phyloP scores from a whole-genome alignment of 2,329 filamentous ascomycete species.

The Ophiostoma sp. region DNA sequence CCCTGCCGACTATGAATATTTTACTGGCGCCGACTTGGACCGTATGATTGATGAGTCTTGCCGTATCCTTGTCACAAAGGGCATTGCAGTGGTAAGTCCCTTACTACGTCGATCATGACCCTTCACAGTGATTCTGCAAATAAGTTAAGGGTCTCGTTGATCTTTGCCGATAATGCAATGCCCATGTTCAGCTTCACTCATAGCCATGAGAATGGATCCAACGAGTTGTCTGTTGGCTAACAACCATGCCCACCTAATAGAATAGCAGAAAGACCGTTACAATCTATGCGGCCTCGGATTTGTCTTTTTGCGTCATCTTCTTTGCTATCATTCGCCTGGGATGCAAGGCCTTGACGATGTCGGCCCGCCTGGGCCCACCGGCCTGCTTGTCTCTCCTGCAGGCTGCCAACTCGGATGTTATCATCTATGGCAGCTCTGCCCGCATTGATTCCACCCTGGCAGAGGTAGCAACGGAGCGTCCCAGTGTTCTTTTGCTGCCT shows the following conservation, averaged over 20 bases:
- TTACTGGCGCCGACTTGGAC: conserved; percentile 39
- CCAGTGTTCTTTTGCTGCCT: conserved; percentile 27
- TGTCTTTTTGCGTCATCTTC: conserved; percentile 40
- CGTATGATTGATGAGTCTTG: conserved; percentile 39
- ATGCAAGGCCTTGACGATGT: conserved; percentile 41
- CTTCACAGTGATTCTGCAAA: not conserved
- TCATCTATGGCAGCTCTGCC: conserved; percentile 37
- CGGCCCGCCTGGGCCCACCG: conserved; percentile 38
- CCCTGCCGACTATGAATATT: conserved; percentile 37
- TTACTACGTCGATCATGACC: not conserved
- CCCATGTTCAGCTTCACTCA: not conserved
- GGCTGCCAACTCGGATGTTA: conserved; percentile 33
- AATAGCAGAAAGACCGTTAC: conserved; percentile 36
- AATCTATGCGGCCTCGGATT: conserved; percentile 39
- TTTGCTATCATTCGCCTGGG: conserved; percentile 43
- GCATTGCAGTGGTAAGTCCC: conserved; percentile 30
- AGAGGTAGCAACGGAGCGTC: conserved; percentile 29
- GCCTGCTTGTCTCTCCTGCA: conserved; percentile 40
- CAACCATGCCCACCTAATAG: not conserved
- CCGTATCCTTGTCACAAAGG: conserved; percentile 32
- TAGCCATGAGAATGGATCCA: not conserved
- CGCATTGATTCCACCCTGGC: conserved; percentile 35
- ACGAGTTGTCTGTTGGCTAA: not conserved
- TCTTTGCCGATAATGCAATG: not conserved
- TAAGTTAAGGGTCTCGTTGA: not conserved